Conservation (phyloP, 2,329 filamentous ascomycete species). For the Phyllosticta ampelicida region DNA sequence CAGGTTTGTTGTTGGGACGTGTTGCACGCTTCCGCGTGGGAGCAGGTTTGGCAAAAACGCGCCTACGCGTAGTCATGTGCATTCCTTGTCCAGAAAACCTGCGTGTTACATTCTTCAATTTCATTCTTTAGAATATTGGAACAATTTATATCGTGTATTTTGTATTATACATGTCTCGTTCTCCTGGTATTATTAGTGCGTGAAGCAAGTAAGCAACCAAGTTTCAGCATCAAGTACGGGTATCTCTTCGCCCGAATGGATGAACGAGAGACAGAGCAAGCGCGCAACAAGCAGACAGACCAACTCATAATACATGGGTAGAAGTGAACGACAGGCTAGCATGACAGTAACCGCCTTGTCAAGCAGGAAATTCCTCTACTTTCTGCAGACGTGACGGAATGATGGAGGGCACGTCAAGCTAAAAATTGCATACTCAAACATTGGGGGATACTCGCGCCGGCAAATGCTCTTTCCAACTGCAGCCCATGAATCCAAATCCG, state of each 20-base stretch:
- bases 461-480: background rate
- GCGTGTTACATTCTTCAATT: no score
- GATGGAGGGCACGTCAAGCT: background rate
- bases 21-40: background rate
- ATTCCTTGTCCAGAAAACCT: no score
- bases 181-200: background rate
- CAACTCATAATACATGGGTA: background rate
- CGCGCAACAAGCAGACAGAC: background rate
- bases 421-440: background rate
- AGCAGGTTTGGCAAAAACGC: background rate
- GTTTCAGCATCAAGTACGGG: background rate
- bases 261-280: background rate
- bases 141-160: background rate
- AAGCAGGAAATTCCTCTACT: background rate
- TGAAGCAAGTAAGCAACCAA: background rate
- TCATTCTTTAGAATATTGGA: background rate
- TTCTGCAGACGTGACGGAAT: background rate
- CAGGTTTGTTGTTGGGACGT: background rate
- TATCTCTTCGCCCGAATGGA: background rate
- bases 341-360: background rate
- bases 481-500: background rate
- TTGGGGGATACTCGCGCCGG: background rate
- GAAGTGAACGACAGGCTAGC: background rate
- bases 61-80: background rate
- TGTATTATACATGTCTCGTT: background rate